Percentiles rank a stretch among this genome's conserved stretches.
Evolutionary conservation across 441 rosid genomes (phyloP).

Genomic region (Pelargonium cotyledonis): DNA sequence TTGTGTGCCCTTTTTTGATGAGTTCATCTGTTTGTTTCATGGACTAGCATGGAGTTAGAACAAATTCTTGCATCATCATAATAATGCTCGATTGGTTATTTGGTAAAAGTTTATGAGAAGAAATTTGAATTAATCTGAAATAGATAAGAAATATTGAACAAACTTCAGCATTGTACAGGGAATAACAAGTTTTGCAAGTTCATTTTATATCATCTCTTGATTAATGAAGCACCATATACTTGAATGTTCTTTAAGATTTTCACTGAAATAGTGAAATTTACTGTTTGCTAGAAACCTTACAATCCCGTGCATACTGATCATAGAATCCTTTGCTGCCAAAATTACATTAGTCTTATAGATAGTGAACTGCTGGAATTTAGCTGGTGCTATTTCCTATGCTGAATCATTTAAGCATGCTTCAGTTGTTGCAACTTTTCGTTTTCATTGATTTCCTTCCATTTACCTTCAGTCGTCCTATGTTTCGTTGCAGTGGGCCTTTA

Average conservation of each 20-base stretch:
- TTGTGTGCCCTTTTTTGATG: neutral
- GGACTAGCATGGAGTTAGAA: neutral
- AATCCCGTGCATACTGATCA: neutral
- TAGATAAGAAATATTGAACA: neutral
- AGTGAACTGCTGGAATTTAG: no score
- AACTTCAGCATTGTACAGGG: neutral
- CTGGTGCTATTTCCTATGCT: no score
- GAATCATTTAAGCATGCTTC: no score
- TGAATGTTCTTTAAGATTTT: neutral
- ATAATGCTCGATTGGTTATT: neutral
- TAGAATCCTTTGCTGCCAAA: neutral
- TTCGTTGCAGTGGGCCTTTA: no score
- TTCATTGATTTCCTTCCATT: no score
- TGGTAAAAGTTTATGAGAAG: neutral
- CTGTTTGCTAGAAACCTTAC: neutral
- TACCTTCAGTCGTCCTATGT: no score
- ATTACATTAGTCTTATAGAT: no score
- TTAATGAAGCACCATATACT: neutral
- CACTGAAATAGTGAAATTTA: neutral
- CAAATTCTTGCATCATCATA: no score
- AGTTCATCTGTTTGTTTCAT: neutral
- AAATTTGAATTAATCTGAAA: neutral
- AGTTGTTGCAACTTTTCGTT: no score
- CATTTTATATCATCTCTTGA: neutral
- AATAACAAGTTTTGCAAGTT: neutral